Conservation (phyloP, 305 asterid species). For the Euphrasia arctica region DNA sequence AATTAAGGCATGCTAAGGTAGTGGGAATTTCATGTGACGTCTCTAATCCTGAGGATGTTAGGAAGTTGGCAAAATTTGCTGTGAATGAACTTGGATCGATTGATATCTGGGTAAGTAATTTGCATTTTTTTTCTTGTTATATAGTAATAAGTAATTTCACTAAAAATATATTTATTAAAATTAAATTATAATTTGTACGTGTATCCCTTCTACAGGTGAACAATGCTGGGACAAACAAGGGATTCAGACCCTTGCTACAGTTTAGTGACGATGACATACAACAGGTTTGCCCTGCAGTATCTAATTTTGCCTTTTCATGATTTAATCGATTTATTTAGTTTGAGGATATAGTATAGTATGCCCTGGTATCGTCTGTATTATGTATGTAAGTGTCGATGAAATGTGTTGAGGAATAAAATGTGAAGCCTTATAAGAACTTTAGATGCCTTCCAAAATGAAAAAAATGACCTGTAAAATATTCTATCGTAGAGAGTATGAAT, state of each 20-base stretch:
- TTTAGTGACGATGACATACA: constrained; percentile 75
- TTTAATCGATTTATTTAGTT: not conserved
- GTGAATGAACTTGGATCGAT: constrained; percentile 63
- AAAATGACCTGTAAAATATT: constrained; percentile 11
- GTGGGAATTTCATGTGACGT: constrained; percentile 89
- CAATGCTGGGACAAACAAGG: constrained; percentile 97
- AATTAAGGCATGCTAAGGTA: constrained; percentile 61
- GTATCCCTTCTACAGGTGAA: constrained; percentile 56
- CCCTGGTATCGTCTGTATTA: not conserved
- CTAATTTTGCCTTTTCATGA: constrained; percentile 15
- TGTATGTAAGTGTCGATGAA: not conserved
- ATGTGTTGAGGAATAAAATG: not conserved
- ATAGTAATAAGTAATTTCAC: not conserved
- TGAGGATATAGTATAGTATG: not conserved
- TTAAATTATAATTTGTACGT: not conserved
- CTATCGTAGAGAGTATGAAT: not conserved
- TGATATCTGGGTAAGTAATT: constrained; percentile 77
- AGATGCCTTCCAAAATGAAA: constrained; percentile 10
- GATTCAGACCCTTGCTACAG: constrained; percentile 91
- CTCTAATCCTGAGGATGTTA: constrained; percentile 77
- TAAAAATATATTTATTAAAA: not conserved
- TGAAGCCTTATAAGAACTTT: constrained; percentile 6
- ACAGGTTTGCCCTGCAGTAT: constrained; percentile 51
- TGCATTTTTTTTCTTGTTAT: not conserved
- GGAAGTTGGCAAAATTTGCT: constrained; percentile 62